Evolutionary conservation across 1,284 basidiomycete species (phyloP).

Genomic region (Malassezia nana): DNA sequence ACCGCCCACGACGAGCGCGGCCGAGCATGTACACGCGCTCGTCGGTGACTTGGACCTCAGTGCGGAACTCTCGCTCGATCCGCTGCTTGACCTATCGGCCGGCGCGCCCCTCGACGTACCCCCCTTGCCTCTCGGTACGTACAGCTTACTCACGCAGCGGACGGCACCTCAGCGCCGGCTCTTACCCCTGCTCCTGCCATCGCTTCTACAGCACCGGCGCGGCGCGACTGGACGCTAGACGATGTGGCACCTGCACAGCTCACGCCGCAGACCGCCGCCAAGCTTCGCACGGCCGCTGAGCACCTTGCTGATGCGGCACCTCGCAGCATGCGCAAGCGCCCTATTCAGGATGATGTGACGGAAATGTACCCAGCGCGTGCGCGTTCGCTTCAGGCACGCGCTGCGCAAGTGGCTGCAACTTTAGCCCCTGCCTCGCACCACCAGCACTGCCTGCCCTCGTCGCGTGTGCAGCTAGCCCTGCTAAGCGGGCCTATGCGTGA

Average conservation of each 20-base stretch:
- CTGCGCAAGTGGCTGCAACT: conserved; percentile 4
- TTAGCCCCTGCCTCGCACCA: conserved; percentile 7
- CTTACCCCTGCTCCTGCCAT: neutral
- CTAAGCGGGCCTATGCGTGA: neutral
- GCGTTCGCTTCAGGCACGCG: conserved; percentile 4
- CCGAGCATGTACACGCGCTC: conserved; percentile 17
- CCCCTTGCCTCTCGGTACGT: neutral
- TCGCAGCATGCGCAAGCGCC: conserved; percentile 13
- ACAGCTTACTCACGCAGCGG: conserved; percentile 8
- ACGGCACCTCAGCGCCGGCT: conserved; percentile 4
- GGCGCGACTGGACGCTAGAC: conserved; percentile 11
- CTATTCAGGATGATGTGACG: conserved; percentile 13
- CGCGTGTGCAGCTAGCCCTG: conserved; percentile 12
- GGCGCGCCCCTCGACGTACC: conserved; percentile 15
- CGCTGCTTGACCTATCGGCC: neutral
- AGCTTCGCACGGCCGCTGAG: conserved; percentile 11
- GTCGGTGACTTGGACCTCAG: conserved; percentile 22
- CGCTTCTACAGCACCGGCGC: neutral
- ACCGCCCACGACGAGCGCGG: neutral
- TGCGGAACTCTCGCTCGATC: conserved; percentile 13
- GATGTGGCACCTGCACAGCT: conserved; percentile 5
- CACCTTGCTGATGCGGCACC: neutral
- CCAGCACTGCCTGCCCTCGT: conserved; percentile 10
- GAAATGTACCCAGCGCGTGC: conserved; percentile 6
- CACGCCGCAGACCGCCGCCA: conserved; percentile 12